A percentile compares a stretch with the other conserved stretches of the same genome.
These are phyloP conservation scores for Bjerkandera adusta DNA, from an alignment of 1,284 basidiomycete genomes.

Conservation along the genomic window DNA sequence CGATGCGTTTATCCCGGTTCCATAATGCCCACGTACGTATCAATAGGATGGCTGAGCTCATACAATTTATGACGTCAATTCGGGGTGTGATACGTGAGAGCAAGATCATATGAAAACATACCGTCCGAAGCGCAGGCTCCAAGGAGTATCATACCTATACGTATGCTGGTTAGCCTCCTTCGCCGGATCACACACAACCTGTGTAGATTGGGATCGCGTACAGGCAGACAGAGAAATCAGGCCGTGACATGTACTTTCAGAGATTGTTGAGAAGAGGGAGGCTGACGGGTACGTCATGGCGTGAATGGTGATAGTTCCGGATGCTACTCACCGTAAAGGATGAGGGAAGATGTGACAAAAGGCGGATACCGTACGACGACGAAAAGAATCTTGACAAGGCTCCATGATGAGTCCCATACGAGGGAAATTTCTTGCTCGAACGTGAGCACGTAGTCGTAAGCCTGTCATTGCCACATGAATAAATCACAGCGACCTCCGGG, in stretches of 20 bases:
- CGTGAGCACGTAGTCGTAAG: conserved; percentile 1
- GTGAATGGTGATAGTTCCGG: background rate
- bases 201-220: background rate
- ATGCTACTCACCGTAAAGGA: background rate
- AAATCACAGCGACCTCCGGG: too few relatives aligned
- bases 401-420: background rate
- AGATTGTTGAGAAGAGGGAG: background rate
- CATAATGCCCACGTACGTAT: background rate
- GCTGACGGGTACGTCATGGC: background rate
- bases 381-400: background rate
- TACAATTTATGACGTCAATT: background rate
- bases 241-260: background rate
- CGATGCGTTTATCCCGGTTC: background rate
- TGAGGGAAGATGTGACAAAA: background rate
- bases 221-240: background rate
- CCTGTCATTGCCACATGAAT: too few relatives aligned
- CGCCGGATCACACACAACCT: background rate
- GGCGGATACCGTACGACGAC: background rate
- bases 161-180: background rate
- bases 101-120: too few relatives aligned
- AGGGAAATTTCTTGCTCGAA: background rate
- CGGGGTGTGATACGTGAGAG: background rate
- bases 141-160: too few relatives aligned
- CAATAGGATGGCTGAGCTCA: background rate
- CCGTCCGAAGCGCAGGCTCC: background rate